These are phyloP conservation scores for Penicillium carneum DNA, from an alignment of 2,329 filamentous ascomycete genomes.

Conservation along the genomic window DNA sequence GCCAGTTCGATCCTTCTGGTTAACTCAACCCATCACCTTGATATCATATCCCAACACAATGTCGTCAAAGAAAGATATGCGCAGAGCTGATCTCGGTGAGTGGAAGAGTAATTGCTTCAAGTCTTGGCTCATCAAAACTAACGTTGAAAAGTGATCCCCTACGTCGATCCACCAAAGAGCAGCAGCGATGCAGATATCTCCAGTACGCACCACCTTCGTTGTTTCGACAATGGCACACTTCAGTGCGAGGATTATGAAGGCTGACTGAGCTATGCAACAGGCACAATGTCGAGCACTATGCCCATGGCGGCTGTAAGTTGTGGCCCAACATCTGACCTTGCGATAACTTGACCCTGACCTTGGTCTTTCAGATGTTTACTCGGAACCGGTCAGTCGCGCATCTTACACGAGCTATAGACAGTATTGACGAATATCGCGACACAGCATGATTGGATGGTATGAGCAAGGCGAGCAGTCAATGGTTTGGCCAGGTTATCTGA, in stretches of 20 bases:
- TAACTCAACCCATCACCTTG: conserved; percentile 11
- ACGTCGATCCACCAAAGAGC: conserved; percentile 75
- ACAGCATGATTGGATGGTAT: conserved; percentile 70
- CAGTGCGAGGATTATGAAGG: not conserved
- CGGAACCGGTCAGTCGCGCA: conserved; percentile 73
- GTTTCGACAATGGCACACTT: not conserved
- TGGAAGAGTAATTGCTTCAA: conserved; percentile 18
- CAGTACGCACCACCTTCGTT: conserved; percentile 62
- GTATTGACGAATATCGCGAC: conserved; percentile 14
- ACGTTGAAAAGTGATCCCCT: conserved; percentile 75
- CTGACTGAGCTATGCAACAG: conserved; percentile 45
- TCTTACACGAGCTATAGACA: conserved; percentile 15
- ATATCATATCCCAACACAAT: conserved; percentile 52
- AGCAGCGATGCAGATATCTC: conserved; percentile 72
- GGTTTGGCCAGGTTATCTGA: conserved; percentile 28
- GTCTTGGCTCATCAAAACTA: not conserved
- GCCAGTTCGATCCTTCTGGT: conserved; percentile 19
- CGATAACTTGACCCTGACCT: conserved; percentile 32
- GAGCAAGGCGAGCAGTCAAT: conserved; percentile 26
- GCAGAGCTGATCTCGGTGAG: conserved; percentile 74
- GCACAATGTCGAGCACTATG: conserved; percentile 75
- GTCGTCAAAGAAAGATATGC: conserved; percentile 78
- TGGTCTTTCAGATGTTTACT: conserved; percentile 73
- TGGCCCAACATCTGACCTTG: conserved; percentile 32
- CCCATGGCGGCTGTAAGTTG: conserved; percentile 82